Evolutionary conservation across 108 stramenopile species (phyloP).

Genomic region (Pseudonitzschia multistriata): DNA sequence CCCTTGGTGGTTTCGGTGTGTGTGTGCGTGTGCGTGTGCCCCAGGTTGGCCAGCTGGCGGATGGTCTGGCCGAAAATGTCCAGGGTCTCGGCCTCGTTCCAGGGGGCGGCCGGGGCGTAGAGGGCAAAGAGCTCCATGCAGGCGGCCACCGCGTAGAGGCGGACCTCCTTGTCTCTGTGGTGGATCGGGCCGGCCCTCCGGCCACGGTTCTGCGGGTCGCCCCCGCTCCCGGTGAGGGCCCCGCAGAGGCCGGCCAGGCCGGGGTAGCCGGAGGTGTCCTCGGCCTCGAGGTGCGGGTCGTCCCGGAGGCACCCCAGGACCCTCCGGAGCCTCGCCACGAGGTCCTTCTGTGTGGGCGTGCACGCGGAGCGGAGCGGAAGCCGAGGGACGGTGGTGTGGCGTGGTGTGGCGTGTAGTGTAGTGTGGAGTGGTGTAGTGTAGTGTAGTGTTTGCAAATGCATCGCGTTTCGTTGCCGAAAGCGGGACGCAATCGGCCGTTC

Average conservation of each 20-base stretch:
- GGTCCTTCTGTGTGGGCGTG: conserved; percentile 48
- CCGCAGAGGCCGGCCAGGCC: conserved; percentile 54
- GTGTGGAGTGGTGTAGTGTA: no score
- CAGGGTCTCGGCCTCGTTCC: conserved; percentile 59
- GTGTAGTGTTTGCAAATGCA: no score
- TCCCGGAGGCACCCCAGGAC: conserved; percentile 37
- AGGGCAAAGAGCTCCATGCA: conserved; percentile 77
- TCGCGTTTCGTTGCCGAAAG: no score
- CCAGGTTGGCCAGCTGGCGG: conserved; percentile 72
- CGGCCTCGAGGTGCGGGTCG: conserved; percentile 33
- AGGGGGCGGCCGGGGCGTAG: conserved; percentile 83
- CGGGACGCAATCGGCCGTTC: no score
- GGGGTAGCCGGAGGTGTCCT: conserved; percentile 38
- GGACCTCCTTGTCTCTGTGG: conserved; percentile 71
- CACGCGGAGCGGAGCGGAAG: not conserved
- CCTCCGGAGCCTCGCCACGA: conserved; percentile 38
- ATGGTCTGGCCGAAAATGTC: conserved; percentile 69
- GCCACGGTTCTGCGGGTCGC: no score
- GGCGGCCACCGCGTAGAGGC: conserved; percentile 57
- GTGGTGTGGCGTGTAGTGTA: no score
- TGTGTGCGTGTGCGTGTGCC: conserved; percentile 30
- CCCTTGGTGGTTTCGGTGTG: not conserved
- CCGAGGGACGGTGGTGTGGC: not conserved
- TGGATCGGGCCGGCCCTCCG: conserved; percentile 43
- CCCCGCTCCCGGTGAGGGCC: conserved; percentile 44